phyloP scores from a whole-genome alignment of 1,284 basidiomycete species.

The Sphagnurus paluster region DNA sequence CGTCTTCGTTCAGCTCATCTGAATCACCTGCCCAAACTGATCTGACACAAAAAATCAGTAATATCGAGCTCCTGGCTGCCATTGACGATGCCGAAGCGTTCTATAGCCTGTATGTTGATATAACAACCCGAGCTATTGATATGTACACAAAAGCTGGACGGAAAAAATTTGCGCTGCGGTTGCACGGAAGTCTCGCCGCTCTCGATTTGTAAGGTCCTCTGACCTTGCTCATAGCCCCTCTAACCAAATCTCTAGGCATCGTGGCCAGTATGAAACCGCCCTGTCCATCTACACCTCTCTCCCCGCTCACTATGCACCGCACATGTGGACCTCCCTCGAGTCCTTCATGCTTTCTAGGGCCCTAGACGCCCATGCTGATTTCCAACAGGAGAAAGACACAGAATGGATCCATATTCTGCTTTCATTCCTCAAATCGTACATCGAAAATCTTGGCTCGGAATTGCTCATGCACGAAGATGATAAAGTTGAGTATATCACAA shows the following conservation, averaged over 20 bases:
- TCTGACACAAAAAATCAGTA: slow-evolving; percentile 50
- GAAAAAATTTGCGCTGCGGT: slow-evolving; percentile 79
- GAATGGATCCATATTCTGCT: slow-evolving; percentile 77
- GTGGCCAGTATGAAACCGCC: slow-evolving; percentile 60
- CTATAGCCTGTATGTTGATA: slow-evolving; percentile 69
- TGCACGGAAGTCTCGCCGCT: slow-evolving; percentile 83
- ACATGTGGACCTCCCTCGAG: slow-evolving; percentile 77
- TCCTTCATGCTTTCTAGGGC: slow-evolving; percentile 72
- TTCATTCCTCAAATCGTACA: slow-evolving; percentile 66
- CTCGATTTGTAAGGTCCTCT: slow-evolving; percentile 73
- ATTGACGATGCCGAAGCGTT: slow-evolving; percentile 62
- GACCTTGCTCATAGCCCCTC: slow-evolving; percentile 4
- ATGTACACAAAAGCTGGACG: slow-evolving; percentile 81
- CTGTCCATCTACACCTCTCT: slow-evolving; percentile 73
- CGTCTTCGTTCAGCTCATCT: slow-evolving; percentile 39
- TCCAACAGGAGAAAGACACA: slow-evolving; percentile 56
- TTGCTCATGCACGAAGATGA: slow-evolving; percentile 53
- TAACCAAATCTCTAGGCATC: slow-evolving; percentile 49
- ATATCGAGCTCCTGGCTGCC: slow-evolving; percentile 63
- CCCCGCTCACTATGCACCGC: slow-evolving; percentile 80
- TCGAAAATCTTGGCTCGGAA: slow-evolving; percentile 53
- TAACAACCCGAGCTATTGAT: slow-evolving; percentile 82
- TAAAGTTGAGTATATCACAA: slow-evolving; percentile 49
- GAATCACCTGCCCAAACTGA: slow-evolving; percentile 18
- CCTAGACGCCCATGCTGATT: slow-evolving; percentile 58